phyloP scores from a whole-genome alignment of 2,329 filamentous ascomycete species.

The Fusarium devonianum region DNA sequence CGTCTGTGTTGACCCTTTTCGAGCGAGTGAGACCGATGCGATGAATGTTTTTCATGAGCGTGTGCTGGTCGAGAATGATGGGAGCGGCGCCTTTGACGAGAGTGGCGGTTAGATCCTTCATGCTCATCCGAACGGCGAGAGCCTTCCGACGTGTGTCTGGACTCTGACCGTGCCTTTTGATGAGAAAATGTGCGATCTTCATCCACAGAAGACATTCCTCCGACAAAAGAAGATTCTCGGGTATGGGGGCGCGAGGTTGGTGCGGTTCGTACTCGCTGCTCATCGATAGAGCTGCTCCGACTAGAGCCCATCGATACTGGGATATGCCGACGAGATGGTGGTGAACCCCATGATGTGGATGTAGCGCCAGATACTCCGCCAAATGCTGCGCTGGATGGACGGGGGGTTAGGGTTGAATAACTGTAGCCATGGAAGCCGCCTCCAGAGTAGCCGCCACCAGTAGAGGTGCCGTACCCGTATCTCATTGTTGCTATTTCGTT shows the following conservation, averaged over 20 bases:
- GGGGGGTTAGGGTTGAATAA: neutral
- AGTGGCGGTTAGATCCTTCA: neutral
- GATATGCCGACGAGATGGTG: neutral
- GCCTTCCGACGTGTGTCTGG: slow-evolving; percentile 3
- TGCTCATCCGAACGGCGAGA: slow-evolving; percentile 3
- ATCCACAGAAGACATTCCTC: slow-evolving; percentile 12
- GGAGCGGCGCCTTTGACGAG: neutral
- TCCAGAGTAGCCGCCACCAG: neutral
- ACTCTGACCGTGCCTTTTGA: neutral
- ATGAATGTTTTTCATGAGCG: no score
- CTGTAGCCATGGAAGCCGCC: slow-evolving; percentile 2
- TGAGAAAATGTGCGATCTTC: slow-evolving; percentile 10
- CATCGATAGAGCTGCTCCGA: slow-evolving; percentile 14
- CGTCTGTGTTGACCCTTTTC: no score
- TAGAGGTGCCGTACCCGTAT: neutral
- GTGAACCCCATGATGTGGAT: slow-evolving; percentile 1
- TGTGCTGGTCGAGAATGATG: no score
- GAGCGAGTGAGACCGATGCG: no score
- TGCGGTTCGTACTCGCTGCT: neutral
- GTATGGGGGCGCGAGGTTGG: slow-evolving; percentile 1
- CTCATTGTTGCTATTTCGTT: no score
- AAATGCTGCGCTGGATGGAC: no score
- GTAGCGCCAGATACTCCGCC: slow-evolving; percentile 1
- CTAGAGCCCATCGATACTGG: neutral
- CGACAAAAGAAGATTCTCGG: slow-evolving; percentile 20